These are phyloP conservation scores for Raddia guianensis DNA, from an alignment of 176 grass and related monocot genomes.

Conservation along the genomic window DNA sequence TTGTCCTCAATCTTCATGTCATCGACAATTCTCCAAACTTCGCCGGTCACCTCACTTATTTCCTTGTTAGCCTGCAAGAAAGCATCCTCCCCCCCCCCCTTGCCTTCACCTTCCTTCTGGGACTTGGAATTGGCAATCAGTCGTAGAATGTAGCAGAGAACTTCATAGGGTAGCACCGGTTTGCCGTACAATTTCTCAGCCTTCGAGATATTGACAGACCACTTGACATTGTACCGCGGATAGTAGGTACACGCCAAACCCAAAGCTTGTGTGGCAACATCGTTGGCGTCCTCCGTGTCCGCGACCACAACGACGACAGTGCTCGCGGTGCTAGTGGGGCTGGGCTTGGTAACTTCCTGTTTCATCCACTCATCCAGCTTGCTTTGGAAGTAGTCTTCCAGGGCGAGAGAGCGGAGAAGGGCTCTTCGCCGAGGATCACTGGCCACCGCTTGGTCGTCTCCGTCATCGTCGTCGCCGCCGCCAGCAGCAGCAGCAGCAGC, in stretches of 20 bases:
- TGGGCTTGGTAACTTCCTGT: background rate
- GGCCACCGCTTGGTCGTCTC: background rate
- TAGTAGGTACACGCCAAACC: background rate
- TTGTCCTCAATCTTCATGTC: background rate
- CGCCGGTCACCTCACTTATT: fast-evolving
- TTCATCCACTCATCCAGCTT: background rate
- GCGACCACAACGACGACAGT: background rate
- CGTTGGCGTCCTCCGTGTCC: fast-evolving
- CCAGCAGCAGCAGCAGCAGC: background rate
- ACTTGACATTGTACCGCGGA: too few species aligned
- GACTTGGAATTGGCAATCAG: background rate
- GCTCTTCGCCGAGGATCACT: background rate
- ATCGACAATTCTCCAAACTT: background rate
- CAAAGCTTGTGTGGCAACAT: background rate
- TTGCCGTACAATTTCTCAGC: too few species aligned
- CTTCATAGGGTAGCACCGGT: background rate
- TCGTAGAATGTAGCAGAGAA: conserved; percentile 34
- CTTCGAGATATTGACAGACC: too few species aligned
- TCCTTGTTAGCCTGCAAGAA: background rate
- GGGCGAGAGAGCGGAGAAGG: background rate
- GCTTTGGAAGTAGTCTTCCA: background rate
- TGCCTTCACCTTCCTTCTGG: background rate
- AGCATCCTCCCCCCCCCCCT: background rate
- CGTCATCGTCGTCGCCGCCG: background rate
- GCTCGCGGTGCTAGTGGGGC: background rate